Percentiles rank a stretch among this genome's conserved stretches.
phyloP scores from a whole-genome alignment of 2,329 filamentous ascomycete genomes.

The Calonectria hawksworthii region DNA sequence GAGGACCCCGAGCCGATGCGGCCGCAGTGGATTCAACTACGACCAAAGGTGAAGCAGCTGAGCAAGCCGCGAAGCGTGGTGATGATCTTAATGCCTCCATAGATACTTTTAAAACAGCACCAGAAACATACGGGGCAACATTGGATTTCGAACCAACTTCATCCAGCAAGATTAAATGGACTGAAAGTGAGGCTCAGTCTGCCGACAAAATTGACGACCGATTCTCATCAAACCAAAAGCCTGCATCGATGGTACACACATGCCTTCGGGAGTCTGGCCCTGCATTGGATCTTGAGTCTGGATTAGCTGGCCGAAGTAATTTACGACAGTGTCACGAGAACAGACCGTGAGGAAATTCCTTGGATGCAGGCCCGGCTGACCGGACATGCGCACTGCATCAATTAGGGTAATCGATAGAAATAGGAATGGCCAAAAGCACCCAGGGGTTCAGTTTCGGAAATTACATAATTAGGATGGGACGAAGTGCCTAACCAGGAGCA shows the following conservation, averaged over 20 bases:
- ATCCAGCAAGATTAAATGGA: constrained; percentile 58
- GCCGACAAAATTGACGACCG: constrained; percentile 82
- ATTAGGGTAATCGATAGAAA: constrained; percentile 83
- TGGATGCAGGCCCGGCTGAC: constrained; percentile 74
- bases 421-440: constrained; percentile 44
- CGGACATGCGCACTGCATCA: constrained; percentile 75
- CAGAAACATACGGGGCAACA: constrained; percentile 61
- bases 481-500: not conserved
- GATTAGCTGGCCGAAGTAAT: not conserved
- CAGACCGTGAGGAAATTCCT: constrained; percentile 65
- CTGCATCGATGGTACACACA: constrained; percentile 77
- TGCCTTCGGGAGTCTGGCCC: constrained; percentile 72
- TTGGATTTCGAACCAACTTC: constrained; percentile 44
- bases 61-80: constrained; percentile 81
- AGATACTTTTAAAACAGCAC: constrained; percentile 81
- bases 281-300: constrained; percentile 45
- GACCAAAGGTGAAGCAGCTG: constrained; percentile 86
- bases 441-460: not conserved
- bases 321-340: constrained; percentile 7
- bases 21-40: constrained; percentile 82
- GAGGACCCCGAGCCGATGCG: constrained; percentile 91
- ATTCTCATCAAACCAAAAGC: constrained; percentile 79
- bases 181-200: constrained; percentile 76
- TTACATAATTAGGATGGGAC: not conserved
- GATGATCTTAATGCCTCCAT: constrained; percentile 93